Evolutionary conservation across 1,284 basidiomycete genomes (phyloP), one percentile per base, ranked within the genome.

Genomic region (Entoloma clypeatum): DNA sequence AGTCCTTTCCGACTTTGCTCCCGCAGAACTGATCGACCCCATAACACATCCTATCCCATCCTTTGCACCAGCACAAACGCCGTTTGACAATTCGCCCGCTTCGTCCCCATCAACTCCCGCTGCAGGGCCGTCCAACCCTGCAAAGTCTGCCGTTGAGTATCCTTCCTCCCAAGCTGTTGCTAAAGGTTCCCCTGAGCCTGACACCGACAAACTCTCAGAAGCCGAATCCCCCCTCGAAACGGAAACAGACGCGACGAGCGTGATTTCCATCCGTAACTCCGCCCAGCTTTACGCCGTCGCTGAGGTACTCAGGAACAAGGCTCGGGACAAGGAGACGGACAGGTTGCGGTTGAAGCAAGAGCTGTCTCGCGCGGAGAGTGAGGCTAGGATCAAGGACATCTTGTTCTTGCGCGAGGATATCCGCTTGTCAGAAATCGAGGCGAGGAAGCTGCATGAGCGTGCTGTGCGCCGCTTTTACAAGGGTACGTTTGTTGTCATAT

Each of bases 391-490:
- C 8, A 60, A 60, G 43, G 67, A 71, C 24, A 61, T 61, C 10
- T 58, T 74, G 36, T 46, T 64, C 38, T 48, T 70, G 16, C 58
- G 60, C 23, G 57, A 63, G 14, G 57, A 67, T 25, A 61, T 72
- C 4, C 51, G 61, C 16, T 57, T 62, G 23, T 52, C 58, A 17
- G 61, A 66, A 25, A 52, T 52, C 17, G 54, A 53, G 37, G 63
- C 58, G 4, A 53, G 50, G 28, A 65, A 59, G 40, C 49, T 72
- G 24, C 67, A 72, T 49, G 57, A 58, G 35, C 62, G 63, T 17
- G 72, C 71, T 17, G 67, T 63, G 17, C 60, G 61, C 40, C 58
- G 69, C 28, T 68, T 66, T 43, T 68, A 60, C 46, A 56, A 54
- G 33, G 65, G 71, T 71, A 22, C 18, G 26, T 31, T 40, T 38